Evolutionary conservation across 2,329 filamentous ascomycete genomes (phyloP).

Genomic region (Colletotrichum horii): DNA sequence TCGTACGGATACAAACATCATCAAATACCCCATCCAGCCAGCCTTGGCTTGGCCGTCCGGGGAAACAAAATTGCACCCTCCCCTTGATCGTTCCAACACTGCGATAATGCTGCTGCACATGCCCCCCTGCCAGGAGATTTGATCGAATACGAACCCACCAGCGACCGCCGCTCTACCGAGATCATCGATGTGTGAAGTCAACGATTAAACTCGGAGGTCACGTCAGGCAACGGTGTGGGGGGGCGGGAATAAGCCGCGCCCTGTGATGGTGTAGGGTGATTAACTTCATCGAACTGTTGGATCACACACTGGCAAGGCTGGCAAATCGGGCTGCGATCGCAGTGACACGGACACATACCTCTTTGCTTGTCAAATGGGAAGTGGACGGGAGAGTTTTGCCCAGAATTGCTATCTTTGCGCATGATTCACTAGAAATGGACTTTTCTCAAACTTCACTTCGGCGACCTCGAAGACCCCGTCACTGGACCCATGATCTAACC

Average conservation of each 20-base stretch:
- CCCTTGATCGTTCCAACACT: not conserved
- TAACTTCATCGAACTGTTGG: slow-evolving; percentile 1
- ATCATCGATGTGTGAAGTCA: slow-evolving; percentile 1
- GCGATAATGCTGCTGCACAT: not conserved
- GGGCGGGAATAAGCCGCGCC: not conserved
- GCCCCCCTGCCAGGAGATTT: not conserved
- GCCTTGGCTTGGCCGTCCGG: not conserved
- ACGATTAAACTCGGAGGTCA: not conserved
- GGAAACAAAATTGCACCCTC: not conserved
- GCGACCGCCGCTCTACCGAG: not conserved
- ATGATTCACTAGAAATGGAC: not conserved
- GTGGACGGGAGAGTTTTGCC: not conserved
- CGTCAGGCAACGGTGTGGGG: not conserved
- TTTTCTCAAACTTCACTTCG: not conserved
- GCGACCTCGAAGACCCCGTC: not conserved
- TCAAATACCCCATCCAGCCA: not conserved
- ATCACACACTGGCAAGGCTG: not conserved
- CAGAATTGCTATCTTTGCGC: not conserved
- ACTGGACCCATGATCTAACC: not conserved
- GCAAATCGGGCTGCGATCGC: not conserved
- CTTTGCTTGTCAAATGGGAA: not conserved
- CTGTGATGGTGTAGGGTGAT: not conserved
- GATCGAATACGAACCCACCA: not conserved
- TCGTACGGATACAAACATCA: not conserved
- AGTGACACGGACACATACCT: not conserved